Conservation (phyloP, 179 eudicot species). For the Beta corolliflora region DNA sequence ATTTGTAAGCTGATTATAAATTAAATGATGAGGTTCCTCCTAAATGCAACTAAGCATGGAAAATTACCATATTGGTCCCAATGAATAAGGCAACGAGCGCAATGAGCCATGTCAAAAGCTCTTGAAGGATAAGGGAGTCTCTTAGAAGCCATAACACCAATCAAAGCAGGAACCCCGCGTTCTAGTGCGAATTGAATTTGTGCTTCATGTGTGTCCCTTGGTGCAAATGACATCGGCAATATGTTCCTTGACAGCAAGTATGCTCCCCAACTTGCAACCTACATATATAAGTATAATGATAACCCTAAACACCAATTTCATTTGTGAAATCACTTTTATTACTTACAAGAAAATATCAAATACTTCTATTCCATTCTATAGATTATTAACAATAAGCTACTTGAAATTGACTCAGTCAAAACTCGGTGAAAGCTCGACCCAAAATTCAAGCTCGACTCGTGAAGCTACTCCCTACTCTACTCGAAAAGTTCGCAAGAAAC, state of each 20-base stretch:
- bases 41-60: background rate
- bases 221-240: constrained; percentile 77
- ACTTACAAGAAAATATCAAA: too few species aligned
- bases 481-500: too few species aligned
- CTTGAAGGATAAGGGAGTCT: constrained; percentile 87
- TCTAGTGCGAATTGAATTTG: constrained; percentile 92
- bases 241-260: constrained; percentile 69
- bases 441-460: too few species aligned
- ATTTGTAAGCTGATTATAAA: too few species aligned
- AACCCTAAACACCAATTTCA: too few species aligned
- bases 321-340: too few species aligned
- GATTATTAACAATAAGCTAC: too few species aligned
- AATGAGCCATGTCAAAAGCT: constrained; percentile 93
- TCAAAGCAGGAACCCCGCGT: constrained; percentile 87
- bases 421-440: too few species aligned
- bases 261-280: constrained; percentile 97
- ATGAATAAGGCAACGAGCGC: constrained; percentile 93
- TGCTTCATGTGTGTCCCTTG: constrained; percentile 86
- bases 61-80: constrained; percentile 73
- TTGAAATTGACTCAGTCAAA: too few species aligned
- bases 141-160: constrained; percentile 73
- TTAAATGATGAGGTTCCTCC: too few species aligned
- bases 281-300: background rate
- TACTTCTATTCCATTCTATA: too few species aligned
- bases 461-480: too few species aligned